phyloP scores from a whole-genome alignment of 345 rosid genomes.

The Laguncularia racemosa region DNA sequence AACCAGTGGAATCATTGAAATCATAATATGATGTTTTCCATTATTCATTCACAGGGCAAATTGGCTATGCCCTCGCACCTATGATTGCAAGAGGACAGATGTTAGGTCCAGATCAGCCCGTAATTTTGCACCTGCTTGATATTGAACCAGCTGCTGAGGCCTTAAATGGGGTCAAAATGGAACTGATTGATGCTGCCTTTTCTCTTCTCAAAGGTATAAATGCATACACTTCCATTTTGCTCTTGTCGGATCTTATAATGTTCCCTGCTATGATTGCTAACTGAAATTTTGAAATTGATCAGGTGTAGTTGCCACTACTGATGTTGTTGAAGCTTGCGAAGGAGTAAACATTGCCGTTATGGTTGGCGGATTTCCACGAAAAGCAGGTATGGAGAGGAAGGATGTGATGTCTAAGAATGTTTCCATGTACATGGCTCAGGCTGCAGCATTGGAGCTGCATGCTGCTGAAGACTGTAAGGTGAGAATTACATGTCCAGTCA shows the following conservation, averaged over 20 bases:
- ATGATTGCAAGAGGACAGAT: constrained; percentile 77
- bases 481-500: not conserved
- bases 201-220: constrained; percentile 59
- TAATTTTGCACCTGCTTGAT: constrained; percentile 77
- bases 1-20: not conserved
- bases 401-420: constrained; percentile 65
- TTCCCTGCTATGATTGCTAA: not conserved
- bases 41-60: constrained; percentile 48
- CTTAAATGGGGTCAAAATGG: constrained; percentile 70
- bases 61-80: constrained; percentile 77
- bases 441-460: constrained; percentile 62
- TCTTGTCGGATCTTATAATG: not conserved
- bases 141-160: constrained; percentile 55
- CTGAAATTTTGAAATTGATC: not conserved
- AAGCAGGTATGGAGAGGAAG: constrained; percentile 75
- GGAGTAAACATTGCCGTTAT: constrained; percentile 60
- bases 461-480: constrained; percentile 81
- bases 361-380: constrained; percentile 66
- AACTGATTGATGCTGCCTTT: constrained; percentile 70
- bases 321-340: constrained; percentile 59
- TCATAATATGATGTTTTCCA: not conserved
- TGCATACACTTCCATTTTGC: not conserved
- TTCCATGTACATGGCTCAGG: constrained; percentile 74
- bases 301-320: constrained; percentile 72
- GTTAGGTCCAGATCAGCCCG: constrained; percentile 81